Base-by-base conservation (phyloP, 306 rosid genomes). In the Begonia peltatifolia region DNA sequence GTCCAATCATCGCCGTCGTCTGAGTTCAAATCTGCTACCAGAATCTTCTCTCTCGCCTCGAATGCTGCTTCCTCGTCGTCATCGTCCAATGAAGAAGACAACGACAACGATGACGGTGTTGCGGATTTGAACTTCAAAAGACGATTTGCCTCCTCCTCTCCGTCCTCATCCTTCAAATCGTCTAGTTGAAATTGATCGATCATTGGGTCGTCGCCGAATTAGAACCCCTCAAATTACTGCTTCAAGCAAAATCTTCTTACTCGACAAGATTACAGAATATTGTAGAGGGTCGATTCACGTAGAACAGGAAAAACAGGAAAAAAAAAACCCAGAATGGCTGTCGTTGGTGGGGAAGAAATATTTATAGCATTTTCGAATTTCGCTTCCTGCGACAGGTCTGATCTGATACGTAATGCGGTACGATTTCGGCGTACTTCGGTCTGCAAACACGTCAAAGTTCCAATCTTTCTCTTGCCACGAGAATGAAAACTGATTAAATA, bases 1-100 rank as follows among this genome's bases (percentile, higher is more conserved):
- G 54, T 41, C 7, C 79, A 62, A 46, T 79, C 80, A 1, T n/a
- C 63, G 14, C 36, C 68, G 15, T 68, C 78, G 12, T 9, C 50
- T 0, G 63, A 36, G 10, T 73, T 75, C 1, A 66, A 65, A 62
- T 70, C 83, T 30, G 59, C 67, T 4, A 84, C 77, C 54, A 68
- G 61, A 70, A 83, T 78, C 62, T 87, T 87, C 72, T 83, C 94
- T 2, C 84, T 75, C 13, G 80, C 67, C 62, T 83, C 96, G 56
- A 71, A 83, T 0, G 96, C 96, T 3, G 53, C 75, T 0, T 73
- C 76, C 2, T 46, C 67, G 12, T 41, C 65, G 1, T 50, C 63
- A 53, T 30, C 36, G 7, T 51, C 58, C 41, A 63, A 36, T 10
- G 65, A 47, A 1, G 15, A 13, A 10, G 67, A 55, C 1, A 48